Base-by-base conservation (phyloP, 2,329 filamentous ascomycete genomes). In the Pseudogymnoascus sp. region DNA sequence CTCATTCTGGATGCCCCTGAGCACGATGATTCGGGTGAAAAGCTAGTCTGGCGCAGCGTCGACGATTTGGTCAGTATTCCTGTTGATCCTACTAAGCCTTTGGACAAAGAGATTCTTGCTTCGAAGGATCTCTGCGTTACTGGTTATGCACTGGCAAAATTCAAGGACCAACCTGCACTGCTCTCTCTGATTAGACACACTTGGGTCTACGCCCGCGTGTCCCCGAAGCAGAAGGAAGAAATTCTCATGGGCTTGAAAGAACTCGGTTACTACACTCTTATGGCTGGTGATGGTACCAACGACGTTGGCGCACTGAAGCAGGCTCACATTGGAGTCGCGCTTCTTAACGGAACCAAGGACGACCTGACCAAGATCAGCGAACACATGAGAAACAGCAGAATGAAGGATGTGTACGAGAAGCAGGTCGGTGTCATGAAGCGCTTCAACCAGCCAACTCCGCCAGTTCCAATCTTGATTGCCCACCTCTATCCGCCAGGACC, bases 371-470 rank as follows among this genome's bases (percentile, higher is more conserved):
- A 88, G 74, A 99, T 99, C 70, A 88, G 90, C 25, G 94, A 97
- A 73, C 92, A 99, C 76, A 88, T 89, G 71, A 89, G 94, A 69
- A 96, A 92, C 75, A 96, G 89, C 42, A 96, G 92, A 82, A 95
- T 99, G 90, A 97, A 97, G 82, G 92, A 97, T 68, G 85, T 99
- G 67, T 99, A 99, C 74, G 91, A 97, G 79, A 97, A 99, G 81
- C 94, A 99, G 75, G 84, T 89, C 63, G 80, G 87, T 56, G 82
- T 99, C 75, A 97, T 99, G 91, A 84, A 89, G 73, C 86, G 93
- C 67, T 99, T 97, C 83, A 96, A 96, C 74, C 92, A 97, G 75
- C 91, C 92, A 12, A 75, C 86, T 1, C 94, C 94, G n/a, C 94
- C 94, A 0, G 90, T 97, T 1, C 94, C 94, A n/a, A 79, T 87